Evolutionary conservation across 306 rosid species (phyloP), one percentile per base, ranked within the genome.

Genomic region (Acacia melanoxylon): DNA sequence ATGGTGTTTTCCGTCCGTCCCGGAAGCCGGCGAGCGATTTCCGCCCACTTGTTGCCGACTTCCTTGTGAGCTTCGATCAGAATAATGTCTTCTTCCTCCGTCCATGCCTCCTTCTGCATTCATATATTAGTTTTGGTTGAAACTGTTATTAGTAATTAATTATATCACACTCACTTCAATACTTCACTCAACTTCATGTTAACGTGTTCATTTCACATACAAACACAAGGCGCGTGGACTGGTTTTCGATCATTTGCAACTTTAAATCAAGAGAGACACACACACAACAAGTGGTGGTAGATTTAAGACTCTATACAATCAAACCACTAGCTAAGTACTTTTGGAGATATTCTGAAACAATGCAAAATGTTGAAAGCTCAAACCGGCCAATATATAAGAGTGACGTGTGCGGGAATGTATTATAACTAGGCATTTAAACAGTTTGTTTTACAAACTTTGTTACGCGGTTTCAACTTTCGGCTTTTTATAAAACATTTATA

Each of bases 11-110:
- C 97, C 0, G 92, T 89, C 20, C 97, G 75, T 0, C 93, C 94
- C 0, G 89, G 94, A 33, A 92, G 44, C 42, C 83, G 74, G 71
- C 73, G 89, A 0, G 97, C 93, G 1, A 94, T 94, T 77, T 92
- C 97, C 1, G 98, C 89, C 97, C 98, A 94, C 24, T 74, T 86
- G 80, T 92, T 94, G 2, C 97, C 94, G 3, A 92, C 69, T 48
- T 77, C 80, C 62, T 73, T 86, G 62, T 92, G 97, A 20, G 93
- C 92, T 78, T 88, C 79, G 15, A 94, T 89, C 0, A 94, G 82
- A 5, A 84, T 78, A 10, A 2, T 83, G 74, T 94, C 97, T 42
- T 92, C 97, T 22, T 87, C 96, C 44, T 90, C 91, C 2, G 78
- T 90, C 98, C 97, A 92, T 10, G 88, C 77, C 6, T 92, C 98